Evolutionary conservation across 108 stramenopile species (phyloP), one percentile per base, ranked within the genome.

Genomic region (Pseudonitzschia delicatissima): DNA sequence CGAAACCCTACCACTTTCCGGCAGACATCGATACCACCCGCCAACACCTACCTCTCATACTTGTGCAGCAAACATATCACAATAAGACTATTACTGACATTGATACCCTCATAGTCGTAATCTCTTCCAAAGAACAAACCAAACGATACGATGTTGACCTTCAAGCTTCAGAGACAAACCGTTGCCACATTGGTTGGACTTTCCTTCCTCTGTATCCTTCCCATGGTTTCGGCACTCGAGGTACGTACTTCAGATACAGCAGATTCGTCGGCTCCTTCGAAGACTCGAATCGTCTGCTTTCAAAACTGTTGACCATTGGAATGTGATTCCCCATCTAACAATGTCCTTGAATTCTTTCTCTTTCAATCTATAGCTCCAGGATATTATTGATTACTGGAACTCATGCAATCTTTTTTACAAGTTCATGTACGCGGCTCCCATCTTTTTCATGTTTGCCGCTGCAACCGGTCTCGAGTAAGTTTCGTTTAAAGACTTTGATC

Each of bases 391-490:
- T 5, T 60, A 39, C 35, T 60, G 58, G 58, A 37, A 37, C 35
- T 1, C 58, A 6, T 20, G 17, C 1, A 60, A 36, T 36, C 29
- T 37, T 20, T 60, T 60, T n/a, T 39, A 60, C 21, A 60, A 37
- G 4, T 60, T 60, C 29, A 13, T 60, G 15, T 7, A 36, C 29
- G 58, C 18, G 6, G 58, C 58, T n/a, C 58, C 58, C 0, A 60
- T 60, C 58, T 31, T 60, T 21, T 60, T 60, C 29, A 28, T 60
- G 7, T 31, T 60, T 39, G 58, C 35, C n/a, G 37, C 34, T 21
- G 29, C 29, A 2, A 36, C 37, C 0, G 58, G 58, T 39, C 58
- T 60, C 9, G 58, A 60, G 58, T 60, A 39, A 60, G 58, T 60
- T n/a, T n/a, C n/a, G n/a, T n/a, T n/a, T n/a, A n/a, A n/a, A n/a